A percentile compares a stretch with the other conserved stretches of the same genome.
These are phyloP conservation scores for Rhododendron vialii DNA, from an alignment of 148 eudicot species.

Conservation along the genomic window DNA sequence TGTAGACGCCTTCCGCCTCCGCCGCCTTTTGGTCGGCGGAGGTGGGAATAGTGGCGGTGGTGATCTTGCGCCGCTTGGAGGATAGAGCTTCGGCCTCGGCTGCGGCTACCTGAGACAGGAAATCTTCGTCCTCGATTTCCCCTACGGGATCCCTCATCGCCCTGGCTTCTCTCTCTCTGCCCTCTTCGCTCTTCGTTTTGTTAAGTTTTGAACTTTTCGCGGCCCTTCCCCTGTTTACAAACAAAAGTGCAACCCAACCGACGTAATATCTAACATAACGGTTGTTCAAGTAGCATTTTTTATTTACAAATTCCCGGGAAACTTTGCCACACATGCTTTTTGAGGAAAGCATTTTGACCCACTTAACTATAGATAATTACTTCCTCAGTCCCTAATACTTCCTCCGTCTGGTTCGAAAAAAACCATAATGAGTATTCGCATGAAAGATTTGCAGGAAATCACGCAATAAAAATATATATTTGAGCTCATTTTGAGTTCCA, in stretches of 20 bases:
- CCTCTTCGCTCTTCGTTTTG: neutral
- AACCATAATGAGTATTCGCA: too few species aligned
- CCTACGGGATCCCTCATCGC: neutral
- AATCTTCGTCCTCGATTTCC: slow-evolving; percentile 18
- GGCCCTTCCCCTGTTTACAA: neutral
- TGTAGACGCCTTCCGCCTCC: slow-evolving; percentile 32
- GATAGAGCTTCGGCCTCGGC: slow-evolving; percentile 29
- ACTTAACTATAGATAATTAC: too few species aligned
- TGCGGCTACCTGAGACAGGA: slow-evolving; percentile 30
- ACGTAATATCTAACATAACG: too few species aligned
- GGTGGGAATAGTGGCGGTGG: slow-evolving; percentile 1
- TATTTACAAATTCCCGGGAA: neutral
- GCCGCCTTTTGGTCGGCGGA: slow-evolving; percentile 8
- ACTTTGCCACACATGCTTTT: too few species aligned
- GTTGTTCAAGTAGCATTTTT: too few species aligned
- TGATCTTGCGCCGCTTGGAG: slow-evolving; percentile 29
- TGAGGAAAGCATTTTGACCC: too few species aligned
- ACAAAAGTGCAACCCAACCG: too few species aligned
- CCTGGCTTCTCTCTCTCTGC: neutral
- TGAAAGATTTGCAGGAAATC: too few species aligned
- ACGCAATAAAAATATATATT: too few species aligned
- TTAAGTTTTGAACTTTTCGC: neutral
- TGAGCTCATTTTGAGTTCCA: too few species aligned
- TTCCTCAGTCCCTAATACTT: too few species aligned
- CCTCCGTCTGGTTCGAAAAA: too few species aligned